Conservation (phyloP, 495 filamentous ascomycete genomes). For the Echria macrotheca region DNA sequence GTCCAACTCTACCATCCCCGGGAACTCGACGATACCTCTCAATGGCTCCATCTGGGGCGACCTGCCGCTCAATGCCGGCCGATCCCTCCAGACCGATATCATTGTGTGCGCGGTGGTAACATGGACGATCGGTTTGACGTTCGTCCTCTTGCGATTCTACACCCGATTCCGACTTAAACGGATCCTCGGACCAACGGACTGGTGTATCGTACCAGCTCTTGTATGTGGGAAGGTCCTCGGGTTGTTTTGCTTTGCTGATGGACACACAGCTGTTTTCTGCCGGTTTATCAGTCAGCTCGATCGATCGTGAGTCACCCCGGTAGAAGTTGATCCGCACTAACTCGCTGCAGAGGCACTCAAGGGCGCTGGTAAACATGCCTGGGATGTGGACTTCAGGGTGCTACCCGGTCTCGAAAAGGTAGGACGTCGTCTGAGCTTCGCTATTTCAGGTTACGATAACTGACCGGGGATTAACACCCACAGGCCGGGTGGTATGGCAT, state of each 20-base stretch:
- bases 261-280: conserved; percentile 25
- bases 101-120: conserved; percentile 23
- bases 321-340: no score
- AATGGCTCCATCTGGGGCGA: conserved; percentile 13
- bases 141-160: conserved; percentile 28
- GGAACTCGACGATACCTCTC: conserved; percentile 7
- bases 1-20: conserved; percentile 10
- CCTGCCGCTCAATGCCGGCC: conserved; percentile 14
- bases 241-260: background rate
- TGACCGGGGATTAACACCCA: no score
- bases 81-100: conserved; percentile 24
- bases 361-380: conserved; percentile 22
- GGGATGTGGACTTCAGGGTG: conserved; percentile 15
- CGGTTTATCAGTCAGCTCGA: conserved; percentile 21
- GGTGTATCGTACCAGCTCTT: conserved; percentile 25
- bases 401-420: conserved; percentile 20
- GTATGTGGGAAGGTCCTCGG: conserved; percentile 8
- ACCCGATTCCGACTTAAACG: conserved; percentile 21
- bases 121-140: conserved; percentile 20
- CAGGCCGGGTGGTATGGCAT: conserved; percentile 25
- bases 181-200: conserved; percentile 23
- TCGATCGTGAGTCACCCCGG: conserved; percentile 21
- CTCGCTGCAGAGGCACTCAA: conserved; percentile 17
- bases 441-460: no score
- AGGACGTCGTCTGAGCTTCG: no score